These are phyloP conservation scores for Priceomyces melissophilus DNA, from an alignment of 805 yeast genomes.

Conservation along the genomic window DNA sequence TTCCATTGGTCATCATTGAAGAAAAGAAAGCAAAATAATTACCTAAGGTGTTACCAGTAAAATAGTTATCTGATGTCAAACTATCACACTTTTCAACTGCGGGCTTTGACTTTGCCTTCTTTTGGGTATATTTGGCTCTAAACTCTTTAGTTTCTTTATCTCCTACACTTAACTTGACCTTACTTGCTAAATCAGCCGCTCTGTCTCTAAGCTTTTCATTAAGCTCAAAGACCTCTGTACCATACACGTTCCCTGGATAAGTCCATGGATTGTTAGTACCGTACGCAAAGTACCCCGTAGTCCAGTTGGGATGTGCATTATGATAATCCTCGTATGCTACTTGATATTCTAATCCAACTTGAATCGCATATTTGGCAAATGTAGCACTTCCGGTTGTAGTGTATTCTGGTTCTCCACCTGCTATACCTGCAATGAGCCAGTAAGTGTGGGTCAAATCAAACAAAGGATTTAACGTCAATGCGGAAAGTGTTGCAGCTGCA, in stretches of 20 bases:
- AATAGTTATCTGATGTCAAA: conserved; percentile 59
- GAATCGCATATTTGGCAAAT: conserved; percentile 58
- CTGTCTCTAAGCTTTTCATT: conserved; percentile 57
- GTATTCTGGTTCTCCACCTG: conserved; percentile 56
- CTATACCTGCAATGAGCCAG: conserved; percentile 64
- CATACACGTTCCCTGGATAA: conserved; percentile 55
- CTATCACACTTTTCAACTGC: conserved; percentile 52
- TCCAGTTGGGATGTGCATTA: conserved; percentile 45
- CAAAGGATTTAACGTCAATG: conserved; percentile 49
- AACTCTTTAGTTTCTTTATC: conserved; percentile 40
- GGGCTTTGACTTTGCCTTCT: conserved; percentile 51
- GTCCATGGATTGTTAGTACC: conserved; percentile 48
- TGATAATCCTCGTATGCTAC: conserved; percentile 47
- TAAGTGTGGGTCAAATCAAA: conserved; percentile 60
- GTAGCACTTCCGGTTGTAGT: conserved; percentile 61
- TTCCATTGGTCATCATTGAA: conserved; percentile 51
- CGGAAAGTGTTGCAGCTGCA: conserved; percentile 58
- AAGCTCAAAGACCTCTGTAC: conserved; percentile 63
- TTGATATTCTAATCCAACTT: conserved; percentile 58
- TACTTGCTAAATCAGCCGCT: conserved; percentile 50
- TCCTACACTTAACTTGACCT: conserved; percentile 45
- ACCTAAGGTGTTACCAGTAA: conserved; percentile 50
- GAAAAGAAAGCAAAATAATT: conserved; percentile 50
- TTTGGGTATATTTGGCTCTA: conserved; percentile 46
- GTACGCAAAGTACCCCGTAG: conserved; percentile 56